Conservation (phyloP, 495 filamentous ascomycete genomes). For the Chaetomium tenue region DNA sequence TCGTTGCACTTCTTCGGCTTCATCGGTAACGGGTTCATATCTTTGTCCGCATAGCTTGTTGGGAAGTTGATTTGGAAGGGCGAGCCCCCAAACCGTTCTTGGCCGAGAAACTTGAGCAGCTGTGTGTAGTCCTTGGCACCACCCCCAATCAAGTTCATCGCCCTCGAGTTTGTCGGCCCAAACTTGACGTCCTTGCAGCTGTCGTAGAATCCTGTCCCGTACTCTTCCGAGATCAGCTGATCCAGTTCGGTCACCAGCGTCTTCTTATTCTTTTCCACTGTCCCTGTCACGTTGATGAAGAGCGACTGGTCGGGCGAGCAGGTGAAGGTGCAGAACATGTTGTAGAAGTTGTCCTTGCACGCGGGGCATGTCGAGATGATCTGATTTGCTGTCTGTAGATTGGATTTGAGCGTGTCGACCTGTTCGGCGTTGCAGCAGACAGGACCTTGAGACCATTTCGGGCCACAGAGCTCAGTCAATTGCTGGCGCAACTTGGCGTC, state of each 20-base stretch:
- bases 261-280: constrained; percentile 64
- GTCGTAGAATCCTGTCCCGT: constrained; percentile 86
- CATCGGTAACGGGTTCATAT: constrained; percentile 65
- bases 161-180: constrained; percentile 83
- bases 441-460: constrained; percentile 74
- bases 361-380: constrained; percentile 92
- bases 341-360: constrained; percentile 95
- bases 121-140: constrained; percentile 85
- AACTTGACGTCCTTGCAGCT: constrained; percentile 99
- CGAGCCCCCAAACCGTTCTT: constrained; percentile 82
- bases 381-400: constrained; percentile 79
- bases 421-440: constrained; percentile 85
- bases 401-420: constrained; percentile 73
- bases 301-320: constrained; percentile 95
- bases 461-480: constrained; percentile 80
- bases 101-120: constrained; percentile 87
- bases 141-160: constrained; percentile 93
- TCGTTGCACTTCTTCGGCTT: constrained; percentile 82
- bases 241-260: constrained; percentile 80
- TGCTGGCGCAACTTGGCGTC: constrained; percentile 65
- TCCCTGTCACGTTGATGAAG: constrained; percentile 89
- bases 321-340: constrained; percentile 95
- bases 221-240: constrained; percentile 82
- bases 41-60: constrained; percentile 56
- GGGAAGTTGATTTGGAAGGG: constrained; percentile 98